Evolutionary conservation across 257 asterid species (phyloP), one percentile per base, ranked within the genome.

Genomic region (Nicotiana attenuata): DNA sequence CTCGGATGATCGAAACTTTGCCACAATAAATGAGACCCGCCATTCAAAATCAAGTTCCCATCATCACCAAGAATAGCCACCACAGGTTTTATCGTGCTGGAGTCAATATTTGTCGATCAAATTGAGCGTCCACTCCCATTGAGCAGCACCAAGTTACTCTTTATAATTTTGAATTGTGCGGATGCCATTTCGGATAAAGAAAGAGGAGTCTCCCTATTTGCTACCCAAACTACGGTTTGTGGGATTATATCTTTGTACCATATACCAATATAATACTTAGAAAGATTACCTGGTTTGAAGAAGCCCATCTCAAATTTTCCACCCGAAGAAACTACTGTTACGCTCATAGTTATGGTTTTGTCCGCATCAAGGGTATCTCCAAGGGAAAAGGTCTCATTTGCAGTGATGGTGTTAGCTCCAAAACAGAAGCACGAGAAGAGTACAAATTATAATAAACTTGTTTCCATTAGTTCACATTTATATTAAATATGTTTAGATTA

Each of bases 191-290:
- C 57, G 16, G 71, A 24, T 73, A 85, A 87, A 1, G 55, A 57
- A 57, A 90, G 67, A 2, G 93, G 95, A 84, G 87, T 50, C 79
- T 78, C 90, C 55, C 95, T 84, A 83, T n/a, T n/a, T n/a, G n/a
- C n/a, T n/a, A n/a, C n/a, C n/a, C n/a, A n/a, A n/a, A n/a, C n/a
- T n/a, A n/a, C n/a, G n/a, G n/a, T n/a, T n/a, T n/a, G n/a, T n/a
- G n/a, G n/a, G n/a, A n/a, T n/a, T n/a, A n/a, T n/a, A n/a, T n/a
- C n/a, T n/a, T n/a, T n/a, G n/a, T n/a, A n/a, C n/a, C n/a, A n/a
- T n/a, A n/a, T n/a, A n/a, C n/a, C n/a, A n/a, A 8, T 47, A 16
- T 47, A 47, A 10, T 47, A 47, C 0, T 47, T 47, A 0, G 55
- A 47, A 47, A 47, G 55, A 10, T 47, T 47, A 2, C 14, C 55